Base-by-base conservation (phyloP, 768 basidiomycete species). In the Cyclocybe cylindracea region DNA sequence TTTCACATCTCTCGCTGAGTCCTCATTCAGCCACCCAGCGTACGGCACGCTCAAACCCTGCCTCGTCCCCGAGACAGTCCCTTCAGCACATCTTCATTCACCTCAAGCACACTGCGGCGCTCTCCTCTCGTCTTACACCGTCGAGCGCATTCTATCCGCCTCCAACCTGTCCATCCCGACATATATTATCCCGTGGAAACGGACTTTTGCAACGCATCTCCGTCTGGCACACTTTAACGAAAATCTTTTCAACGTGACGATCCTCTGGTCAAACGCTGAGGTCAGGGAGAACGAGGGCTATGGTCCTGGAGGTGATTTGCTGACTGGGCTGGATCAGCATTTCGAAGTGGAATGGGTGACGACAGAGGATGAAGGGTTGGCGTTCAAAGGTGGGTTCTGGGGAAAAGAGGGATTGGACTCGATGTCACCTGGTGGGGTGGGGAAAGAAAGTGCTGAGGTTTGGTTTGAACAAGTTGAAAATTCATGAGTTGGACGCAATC, bases 271-370 rank as follows among this genome's bases (percentile, higher is more conserved):
- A 2, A 76, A 76, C 39, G 61, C 52, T 2, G 69, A 64, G 24
- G 63, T 64, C 7, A 58, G 69, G 5, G 44, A 48, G 35, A 42
- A 49, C 5, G 70, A 71, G 47, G 70, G 69, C 13, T 55, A 53
- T 16, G 48, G 50, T n/a, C 48, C 56, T 13, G 60, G 55, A 3
- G 71, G 67, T 0, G 71, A 70, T 36, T 47, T 75, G n/a, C 19
- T 75, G 10, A 60, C 65, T 16, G 70, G 70, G 7, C 55, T 74
- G 10, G 70, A 75, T 36, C 66, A 71, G 34, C 56, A 59, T 38
- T 76, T 65, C 48, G 69, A 68, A 32, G 71, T 67, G 8, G 75
- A 76, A 44, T 76, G 73, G 73, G 70, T 76, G 11, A 62, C 59
- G 16, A 61, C 51, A 7, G 56, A 58, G 2, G 61, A 64, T n/a